Base-by-base conservation (phyloP, 768 basidiomycete genomes). In the Polyporus arcularius region DNA sequence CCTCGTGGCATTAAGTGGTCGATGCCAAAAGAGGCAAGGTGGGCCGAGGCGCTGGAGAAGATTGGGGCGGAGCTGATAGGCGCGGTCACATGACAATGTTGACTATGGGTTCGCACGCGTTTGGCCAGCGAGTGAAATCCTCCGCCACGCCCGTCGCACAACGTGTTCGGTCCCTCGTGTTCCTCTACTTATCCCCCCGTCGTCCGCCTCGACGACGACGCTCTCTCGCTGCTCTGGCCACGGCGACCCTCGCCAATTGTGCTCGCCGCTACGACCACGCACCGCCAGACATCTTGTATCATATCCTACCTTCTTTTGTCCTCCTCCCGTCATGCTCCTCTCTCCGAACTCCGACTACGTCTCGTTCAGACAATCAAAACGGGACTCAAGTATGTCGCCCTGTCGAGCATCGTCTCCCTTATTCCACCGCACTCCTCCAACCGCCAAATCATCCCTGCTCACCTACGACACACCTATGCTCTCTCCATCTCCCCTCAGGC, bases 401-500 rank as follows among this genome's bases (percentile, higher is more conserved):
- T 75, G 73, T 68, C 66, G 63, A 9, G 45, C 65, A 11, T 60
- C 62, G 8, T 47, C 58, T 14, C 47, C 61, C 39, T 53, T 70
- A 70, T 52, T 64, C 70, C 71, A 48, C 26, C 58, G 54, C 49
- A 76, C 76, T 1, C 77, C 78, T n/a, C 74, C 74, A 3, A 68
- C 71, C 41, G 59, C 72, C 47, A 56, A 67, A 42, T 48, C 67
- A 53, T 66, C 70, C 26, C 41, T 65, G 16, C 62, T 74, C 38
- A 74, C 79, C 43, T 82, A 77, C 65, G 82, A 82, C 66, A 81
- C 83, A 35, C 82, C 85, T 47, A 83, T 87, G 82, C 78, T 84
- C 50, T 84, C 86, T 1, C 85, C 88, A 21, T 89, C 88, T 5
- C 86, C 86, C 11, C 78, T 85, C 61, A 77, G 82, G 54, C 78